Conservation (phyloP, 106 monocot species). For the Platanthera zijinensis region DNA sequence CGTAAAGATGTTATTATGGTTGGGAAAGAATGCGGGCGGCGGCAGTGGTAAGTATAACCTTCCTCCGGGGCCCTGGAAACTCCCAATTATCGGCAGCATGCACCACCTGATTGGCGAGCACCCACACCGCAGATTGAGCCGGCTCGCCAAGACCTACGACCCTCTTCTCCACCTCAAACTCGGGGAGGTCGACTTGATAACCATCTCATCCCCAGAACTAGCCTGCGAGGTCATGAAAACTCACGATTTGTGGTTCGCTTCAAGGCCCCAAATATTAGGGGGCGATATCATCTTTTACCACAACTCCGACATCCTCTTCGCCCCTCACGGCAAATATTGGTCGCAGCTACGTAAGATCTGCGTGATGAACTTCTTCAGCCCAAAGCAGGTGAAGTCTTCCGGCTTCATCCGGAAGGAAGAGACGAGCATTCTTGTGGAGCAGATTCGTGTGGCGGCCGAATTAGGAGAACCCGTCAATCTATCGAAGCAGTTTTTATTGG, state of each 20-base stretch:
- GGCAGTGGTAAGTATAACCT: not conserved
- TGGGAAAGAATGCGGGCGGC: too few species aligned
- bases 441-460: not conserved
- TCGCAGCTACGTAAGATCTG: constrained; percentile 17
- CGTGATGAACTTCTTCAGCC: constrained; percentile 15
- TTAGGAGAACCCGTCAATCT: not conserved
- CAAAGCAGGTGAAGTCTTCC: constrained; percentile 12
- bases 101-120: constrained; percentile 8
- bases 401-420: constrained; percentile 5
- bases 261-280: not conserved
- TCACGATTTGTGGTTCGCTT: constrained; percentile 18
- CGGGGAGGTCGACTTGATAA: constrained; percentile 7
- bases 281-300: not conserved
- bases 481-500: not conserved
- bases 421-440: not conserved
- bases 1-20: too few species aligned
- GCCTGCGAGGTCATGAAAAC: constrained; percentile 14
- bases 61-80: constrained; percentile 19
- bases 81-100: constrained; percentile 19
- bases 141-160: constrained; percentile 8
- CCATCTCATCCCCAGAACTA: constrained; percentile 11
- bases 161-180: constrained; percentile 20
- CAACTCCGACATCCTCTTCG: constrained; percentile 10
- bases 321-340: constrained; percentile 25
- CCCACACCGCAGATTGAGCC: constrained; percentile 7